Evolutionary conservation across 495 filamentous ascomycete genomes (phyloP), one percentile per base, ranked within the genome.

Genomic region (Aspergillus affinis): DNA sequence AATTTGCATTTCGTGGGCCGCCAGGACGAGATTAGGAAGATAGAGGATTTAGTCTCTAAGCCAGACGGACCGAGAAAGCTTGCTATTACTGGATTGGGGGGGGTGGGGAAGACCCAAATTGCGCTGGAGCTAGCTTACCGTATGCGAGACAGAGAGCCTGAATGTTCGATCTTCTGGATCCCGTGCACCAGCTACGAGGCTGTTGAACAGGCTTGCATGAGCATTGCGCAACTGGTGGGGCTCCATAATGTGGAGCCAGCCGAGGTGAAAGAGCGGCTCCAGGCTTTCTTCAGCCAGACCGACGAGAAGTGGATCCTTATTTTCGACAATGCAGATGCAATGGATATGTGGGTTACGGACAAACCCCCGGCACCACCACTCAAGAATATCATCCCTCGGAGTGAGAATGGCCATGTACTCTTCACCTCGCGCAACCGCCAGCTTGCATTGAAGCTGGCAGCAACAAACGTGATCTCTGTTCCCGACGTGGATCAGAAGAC

Each of bases 91-190:
- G 81, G 82, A 17, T 70, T 82, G 13, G 79, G 78, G 3, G 81
- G 80, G 13, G 66, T 81, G 30, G 78, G 80, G 3, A 85, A 84
- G 61, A 81, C 81, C 12, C 79, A 82, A 60, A 64, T 84, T 29
- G 80, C 74, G 3, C 65, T 86, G 18, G 73, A 80, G 61, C 56
- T 83, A 45, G 75, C 74, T 1, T 79, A 81, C 59, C 65, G 72
- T 56, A 61, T 73, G 21, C 77, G 70, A 63, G 63, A 76, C 2
- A 57, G 65, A 51, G 29, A 74, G 13, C 65, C 68, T 9, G 69
- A 75, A 1, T 81, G 68, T 57, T 82, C 78, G 3, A 63, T 85
- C 45, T 78, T 83, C 66, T 86, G 81, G 82, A 69, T 84, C n/a
- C 71, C 71, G 10, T 74, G 70, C 12, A 66, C 68, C 17, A 82